phyloP scores from a whole-genome alignment of 1,139 yeast genomes.

The Hyphopichia khmerensis region DNA sequence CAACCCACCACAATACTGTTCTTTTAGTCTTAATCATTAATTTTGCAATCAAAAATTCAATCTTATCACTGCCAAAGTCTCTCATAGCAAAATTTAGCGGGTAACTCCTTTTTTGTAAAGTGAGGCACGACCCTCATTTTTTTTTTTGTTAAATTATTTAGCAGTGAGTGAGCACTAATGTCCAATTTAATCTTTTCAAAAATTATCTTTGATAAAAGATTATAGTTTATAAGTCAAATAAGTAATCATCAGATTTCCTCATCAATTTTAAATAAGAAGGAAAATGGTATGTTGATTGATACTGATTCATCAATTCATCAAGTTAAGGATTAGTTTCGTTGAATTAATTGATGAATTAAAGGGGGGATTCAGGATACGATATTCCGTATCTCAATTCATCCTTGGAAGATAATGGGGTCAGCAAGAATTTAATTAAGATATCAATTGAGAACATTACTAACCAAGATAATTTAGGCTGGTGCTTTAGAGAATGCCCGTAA shows the following conservation, averaged over 20 bases:
- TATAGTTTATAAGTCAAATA: neutral
- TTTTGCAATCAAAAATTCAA: no score
- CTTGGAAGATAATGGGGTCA: no score
- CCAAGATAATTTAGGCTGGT: conserved; percentile 67
- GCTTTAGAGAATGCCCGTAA: conserved; percentile 97
- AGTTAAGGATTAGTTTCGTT: neutral
- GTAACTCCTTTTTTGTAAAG: conserved; percentile 5
- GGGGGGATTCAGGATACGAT: no score
- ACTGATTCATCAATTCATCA: neutral
- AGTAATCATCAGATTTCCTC: neutral
- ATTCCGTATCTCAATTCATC: no score
- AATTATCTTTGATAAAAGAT: neutral
- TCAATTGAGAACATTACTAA: neutral
- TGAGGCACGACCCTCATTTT: conserved; percentile 2
- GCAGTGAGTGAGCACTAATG: neutral
- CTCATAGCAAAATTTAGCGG: conserved; percentile 3
- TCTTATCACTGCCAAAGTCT: neutral
- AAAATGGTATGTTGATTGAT: conserved; percentile 7
- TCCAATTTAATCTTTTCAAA: neutral
- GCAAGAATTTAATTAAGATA: neutral
- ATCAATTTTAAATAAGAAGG: neutral
- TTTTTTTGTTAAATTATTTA: neutral
- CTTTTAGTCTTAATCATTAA: no score
- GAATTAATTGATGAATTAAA: no score
- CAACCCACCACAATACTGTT: no score